A percentile compares a stretch with the other conserved stretches of the same genome.
These are phyloP conservation scores for Neofusicoccum umdonicola DNA, from an alignment of 2,329 filamentous ascomycete genomes.

Conservation along the genomic window DNA sequence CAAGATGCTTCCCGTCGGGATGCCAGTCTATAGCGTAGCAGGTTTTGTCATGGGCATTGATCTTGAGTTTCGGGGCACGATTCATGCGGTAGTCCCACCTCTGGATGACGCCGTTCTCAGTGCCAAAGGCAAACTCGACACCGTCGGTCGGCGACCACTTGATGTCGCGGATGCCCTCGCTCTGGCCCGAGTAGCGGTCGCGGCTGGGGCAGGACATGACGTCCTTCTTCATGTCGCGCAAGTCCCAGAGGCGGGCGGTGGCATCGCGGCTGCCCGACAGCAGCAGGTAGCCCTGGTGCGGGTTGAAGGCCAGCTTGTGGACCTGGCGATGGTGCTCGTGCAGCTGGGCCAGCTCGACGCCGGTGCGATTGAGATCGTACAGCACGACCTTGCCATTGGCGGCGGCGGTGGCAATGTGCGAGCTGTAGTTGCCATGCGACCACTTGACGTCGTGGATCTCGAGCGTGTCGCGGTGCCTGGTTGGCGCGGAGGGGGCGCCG, in stretches of 20 bases:
- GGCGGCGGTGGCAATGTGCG: conserved; percentile 62
- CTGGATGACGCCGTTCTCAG: conserved; percentile 63
- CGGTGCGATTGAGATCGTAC: conserved; percentile 62
- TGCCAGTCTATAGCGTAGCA: conserved; percentile 67
- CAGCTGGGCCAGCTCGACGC: conserved; percentile 60
- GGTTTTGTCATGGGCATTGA: conserved; percentile 59
- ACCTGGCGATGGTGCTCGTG: conserved; percentile 66
- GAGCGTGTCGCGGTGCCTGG: conserved; percentile 57
- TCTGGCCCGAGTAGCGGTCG: conserved; percentile 55
- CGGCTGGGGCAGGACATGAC: conserved; percentile 55
- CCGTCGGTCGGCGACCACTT: conserved; percentile 64
- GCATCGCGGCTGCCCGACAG: conserved; percentile 65
- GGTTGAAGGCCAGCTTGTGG: conserved; percentile 64
- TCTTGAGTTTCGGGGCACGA: conserved; percentile 57
- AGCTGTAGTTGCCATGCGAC: conserved; percentile 61
- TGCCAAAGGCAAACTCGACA: conserved; percentile 62
- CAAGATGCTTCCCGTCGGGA: conserved; percentile 63
- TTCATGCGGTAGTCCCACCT: conserved; percentile 62
- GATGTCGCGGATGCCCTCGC: conserved; percentile 61
- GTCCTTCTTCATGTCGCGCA: conserved; percentile 54
- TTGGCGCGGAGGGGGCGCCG: conserved; percentile 41
- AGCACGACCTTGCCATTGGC: conserved; percentile 64
- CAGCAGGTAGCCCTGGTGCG: conserved; percentile 58
- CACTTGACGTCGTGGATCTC: conserved; percentile 66
- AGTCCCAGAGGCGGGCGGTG: conserved; percentile 63